Evolutionary conservation across 192 early-diverging fungal genomes (phyloP).

Genomic region (Obelidium mucronatum): DNA sequence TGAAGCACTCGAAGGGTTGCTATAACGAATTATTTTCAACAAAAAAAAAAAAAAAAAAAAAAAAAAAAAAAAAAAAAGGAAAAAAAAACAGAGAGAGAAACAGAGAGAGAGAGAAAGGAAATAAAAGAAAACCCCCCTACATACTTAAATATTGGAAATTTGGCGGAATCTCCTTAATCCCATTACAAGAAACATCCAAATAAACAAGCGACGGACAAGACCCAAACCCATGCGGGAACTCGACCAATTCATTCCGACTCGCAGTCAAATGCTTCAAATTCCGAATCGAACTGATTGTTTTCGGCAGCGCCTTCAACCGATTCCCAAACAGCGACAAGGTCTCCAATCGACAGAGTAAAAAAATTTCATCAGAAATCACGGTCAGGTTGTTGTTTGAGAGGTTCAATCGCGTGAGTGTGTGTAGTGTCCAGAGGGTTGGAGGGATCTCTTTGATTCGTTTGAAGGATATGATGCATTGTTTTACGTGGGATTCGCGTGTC

Average conservation of each 20-base stretch:
- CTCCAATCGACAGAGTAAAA: slow-evolving; percentile 42
- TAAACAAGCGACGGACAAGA: slow-evolving; percentile 42
- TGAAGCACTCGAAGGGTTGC: slow-evolving; percentile 47
- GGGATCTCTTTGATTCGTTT: neutral
- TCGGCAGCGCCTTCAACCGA: slow-evolving; percentile 45
- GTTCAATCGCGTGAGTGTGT: slow-evolving; percentile 33
- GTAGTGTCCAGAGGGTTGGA: neutral
- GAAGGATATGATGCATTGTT: neutral
- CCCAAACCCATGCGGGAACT: slow-evolving; percentile 53
- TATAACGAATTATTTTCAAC: too few species aligned
- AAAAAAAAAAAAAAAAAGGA: neutral
- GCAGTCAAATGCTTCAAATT: slow-evolving; percentile 36
- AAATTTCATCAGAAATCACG: slow-evolving; percentile 35
- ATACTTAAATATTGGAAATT: slow-evolving; percentile 56
- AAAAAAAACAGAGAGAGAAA: too few species aligned
- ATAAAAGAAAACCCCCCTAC: slow-evolving; percentile 12
- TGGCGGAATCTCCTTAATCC: slow-evolving; percentile 44
- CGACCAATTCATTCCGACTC: slow-evolving; percentile 46
- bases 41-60: neutral
- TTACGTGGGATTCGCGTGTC: neutral
- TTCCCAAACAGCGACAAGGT: slow-evolving; percentile 46
- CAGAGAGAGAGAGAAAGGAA: neutral
- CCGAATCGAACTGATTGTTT: slow-evolving; percentile 27
- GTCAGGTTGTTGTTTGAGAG: slow-evolving; percentile 37
- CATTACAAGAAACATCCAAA: slow-evolving; percentile 49